Base-by-base conservation (phyloP, 768 basidiomycete genomes). In the Russula ochroleuca region DNA sequence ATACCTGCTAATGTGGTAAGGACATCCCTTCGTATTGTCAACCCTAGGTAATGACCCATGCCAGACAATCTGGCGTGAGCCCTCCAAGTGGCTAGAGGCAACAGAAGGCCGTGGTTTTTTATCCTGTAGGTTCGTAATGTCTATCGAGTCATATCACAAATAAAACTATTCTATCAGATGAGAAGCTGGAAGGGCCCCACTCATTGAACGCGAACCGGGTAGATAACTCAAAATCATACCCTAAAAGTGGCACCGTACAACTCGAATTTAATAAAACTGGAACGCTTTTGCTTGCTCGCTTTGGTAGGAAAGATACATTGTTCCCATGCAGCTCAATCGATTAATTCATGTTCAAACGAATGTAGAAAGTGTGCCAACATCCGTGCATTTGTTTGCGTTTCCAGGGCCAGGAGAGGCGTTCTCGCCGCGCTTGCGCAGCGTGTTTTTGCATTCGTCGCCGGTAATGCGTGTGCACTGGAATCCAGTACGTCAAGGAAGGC, bases 101-200 rank as follows among this genome's bases (percentile, higher is more conserved):
- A 93, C 92, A 0, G 83, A 88, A 70, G 92, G 90, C 31, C 84
- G 87, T 59, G 94, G 94, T 5, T 94, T 95, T 72, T 77, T 96
- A 28, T 89, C 92, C 25, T 97, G 94, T 93, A 69, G 28, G 80
- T 70, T 13, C 45, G 49, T 47, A 40, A 11, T 45, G 10, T 19
- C 28, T 3, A 50, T 21, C 15, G 21, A 21, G 17, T 23, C 33
- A 35, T 31, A 43, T 25, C 43, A 33, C 23, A 45, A 35, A 40
- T n/a, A 49, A 28, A 25, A 17, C 21, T 33, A 25, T 17, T 53
- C 31, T 62, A 1, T 40, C 63, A 92, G 91, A 90, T 70, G 88
- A 91, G 63, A 81, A 84, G 51, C 69, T 86, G 19, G 79, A 79
- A 37, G 80, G 86, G 0, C 80, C 83, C 17, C 81, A 84, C 65